Conservation (phyloP, 495 filamentous ascomycete species). For the Aspergillus diversus region DNA sequence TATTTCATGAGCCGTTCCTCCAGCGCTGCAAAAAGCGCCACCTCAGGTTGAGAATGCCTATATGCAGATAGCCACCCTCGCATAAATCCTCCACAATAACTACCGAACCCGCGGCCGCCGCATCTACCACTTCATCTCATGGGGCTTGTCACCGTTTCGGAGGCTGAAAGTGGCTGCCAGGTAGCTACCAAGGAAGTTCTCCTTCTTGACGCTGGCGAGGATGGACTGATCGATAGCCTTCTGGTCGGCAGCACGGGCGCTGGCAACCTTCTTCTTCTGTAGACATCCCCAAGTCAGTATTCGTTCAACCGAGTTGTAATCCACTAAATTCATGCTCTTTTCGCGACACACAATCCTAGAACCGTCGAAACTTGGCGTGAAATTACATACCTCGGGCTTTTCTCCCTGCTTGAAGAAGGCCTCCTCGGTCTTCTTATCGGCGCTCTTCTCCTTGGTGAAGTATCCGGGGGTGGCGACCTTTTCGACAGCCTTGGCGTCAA, state of each 20-base stretch:
- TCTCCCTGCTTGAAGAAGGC: conserved; percentile 97
- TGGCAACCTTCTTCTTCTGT: conserved; percentile 94
- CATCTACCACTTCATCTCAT: conserved; percentile 91
- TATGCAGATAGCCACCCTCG: conserved; percentile 49
- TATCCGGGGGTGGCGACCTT: conserved; percentile 84
- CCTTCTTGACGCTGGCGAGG: conserved; percentile 92
- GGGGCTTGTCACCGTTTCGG: conserved; percentile 96
- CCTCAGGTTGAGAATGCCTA: conserved; percentile 34
- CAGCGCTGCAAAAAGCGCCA: conserved; percentile 32
- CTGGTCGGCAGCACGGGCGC: conserved; percentile 91
- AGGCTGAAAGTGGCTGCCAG: conserved; percentile 92
- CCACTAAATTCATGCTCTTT: too few species aligned
- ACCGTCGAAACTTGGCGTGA: neutral
- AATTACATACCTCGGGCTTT: conserved; percentile 82
- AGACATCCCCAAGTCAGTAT: conserved; percentile 29
- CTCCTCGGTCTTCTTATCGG: conserved; percentile 92
- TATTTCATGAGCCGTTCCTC: conserved; percentile 43
- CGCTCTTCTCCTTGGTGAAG: conserved; percentile 92
- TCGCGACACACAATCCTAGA: neutral
- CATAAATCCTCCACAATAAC: conserved; percentile 49
- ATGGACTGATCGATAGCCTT: conserved; percentile 96
- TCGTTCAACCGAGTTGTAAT: too few species aligned
- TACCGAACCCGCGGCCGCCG: conserved; percentile 54
- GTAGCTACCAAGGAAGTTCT: conserved; percentile 84
- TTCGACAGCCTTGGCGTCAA: conserved; percentile 81